A percentile compares a stretch with the other conserved stretches of the same genome.
phyloP scores from a whole-genome alignment of 345 rosid species.

The Microcos paniculata region DNA sequence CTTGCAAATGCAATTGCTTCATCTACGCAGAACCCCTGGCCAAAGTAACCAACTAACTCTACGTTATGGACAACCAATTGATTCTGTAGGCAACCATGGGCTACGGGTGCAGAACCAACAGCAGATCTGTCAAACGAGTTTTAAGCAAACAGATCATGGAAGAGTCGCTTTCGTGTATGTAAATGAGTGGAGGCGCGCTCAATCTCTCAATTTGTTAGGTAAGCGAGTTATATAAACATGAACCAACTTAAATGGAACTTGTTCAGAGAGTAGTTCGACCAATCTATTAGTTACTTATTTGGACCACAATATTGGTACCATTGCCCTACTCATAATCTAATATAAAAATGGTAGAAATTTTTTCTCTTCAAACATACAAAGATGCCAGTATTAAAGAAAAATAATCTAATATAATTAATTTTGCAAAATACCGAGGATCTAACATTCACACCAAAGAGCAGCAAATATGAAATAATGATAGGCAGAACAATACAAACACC shows the following conservation, averaged over 20 bases:
- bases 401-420: conserved; percentile 33
- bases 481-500: conserved; percentile 38
- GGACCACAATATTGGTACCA: too few species aligned
- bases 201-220: too few species aligned
- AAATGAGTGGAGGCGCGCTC: too few species aligned
- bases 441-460: conserved; percentile 41
- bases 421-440: conserved; percentile 29
- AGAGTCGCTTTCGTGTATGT: too few species aligned
- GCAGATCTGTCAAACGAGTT: too few species aligned
- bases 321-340: too few species aligned
- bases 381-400: neutral
- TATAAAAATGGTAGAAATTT: neutral
- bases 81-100: too few species aligned
- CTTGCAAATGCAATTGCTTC: neutral
- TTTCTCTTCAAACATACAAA: neutral
- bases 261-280: neutral
- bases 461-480: conserved; percentile 34
- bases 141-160: too few species aligned
- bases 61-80: too few species aligned
- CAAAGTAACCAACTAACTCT: neutral
- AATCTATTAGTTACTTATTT: neutral
- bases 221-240: neutral
- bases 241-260: neutral
- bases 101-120: too few species aligned
- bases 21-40: neutral